Conservation (phyloP, 352 stramenopile species). For the Phytophthora litchii region DNA sequence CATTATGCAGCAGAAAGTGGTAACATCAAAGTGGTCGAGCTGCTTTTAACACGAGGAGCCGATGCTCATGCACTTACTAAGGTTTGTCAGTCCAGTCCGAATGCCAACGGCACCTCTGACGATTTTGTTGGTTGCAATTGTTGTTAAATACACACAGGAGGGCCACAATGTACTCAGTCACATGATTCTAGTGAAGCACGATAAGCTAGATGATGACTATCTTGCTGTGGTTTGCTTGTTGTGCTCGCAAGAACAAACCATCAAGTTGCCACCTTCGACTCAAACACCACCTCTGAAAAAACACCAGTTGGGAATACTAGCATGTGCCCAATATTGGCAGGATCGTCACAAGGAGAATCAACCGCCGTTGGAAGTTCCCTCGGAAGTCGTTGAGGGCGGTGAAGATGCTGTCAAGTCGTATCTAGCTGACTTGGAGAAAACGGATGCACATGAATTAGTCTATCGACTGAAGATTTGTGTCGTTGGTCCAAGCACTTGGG, state of each 20-base stretch:
- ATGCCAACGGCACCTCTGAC: no score
- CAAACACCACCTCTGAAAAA: neutral
- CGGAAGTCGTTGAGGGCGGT: conserved; percentile 9
- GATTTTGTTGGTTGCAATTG: neutral
- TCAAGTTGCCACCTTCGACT: neutral
- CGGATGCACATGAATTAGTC: neutral
- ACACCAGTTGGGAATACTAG: neutral
- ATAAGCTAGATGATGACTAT: neutral
- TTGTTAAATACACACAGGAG: neutral
- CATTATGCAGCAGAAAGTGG: neutral
- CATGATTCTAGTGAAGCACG: neutral
- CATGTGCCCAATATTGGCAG: neutral
- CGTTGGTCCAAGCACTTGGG: conserved; percentile 19
- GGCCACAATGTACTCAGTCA: neutral
- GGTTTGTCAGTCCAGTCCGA: neutral
- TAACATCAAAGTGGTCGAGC: neutral
- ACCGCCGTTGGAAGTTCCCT: neutral
- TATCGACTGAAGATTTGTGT: conserved; percentile 20
- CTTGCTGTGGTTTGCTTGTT: neutral
- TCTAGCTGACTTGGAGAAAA: conserved; percentile 9
- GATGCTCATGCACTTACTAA: neutral
- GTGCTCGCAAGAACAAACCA: neutral
- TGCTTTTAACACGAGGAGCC: neutral
- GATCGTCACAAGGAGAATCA: neutral
- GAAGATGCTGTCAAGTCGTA: conserved; percentile 5